Base-by-base conservation (phyloP, 176 grass and related monocot species). In the Pharus latifolius region DNA sequence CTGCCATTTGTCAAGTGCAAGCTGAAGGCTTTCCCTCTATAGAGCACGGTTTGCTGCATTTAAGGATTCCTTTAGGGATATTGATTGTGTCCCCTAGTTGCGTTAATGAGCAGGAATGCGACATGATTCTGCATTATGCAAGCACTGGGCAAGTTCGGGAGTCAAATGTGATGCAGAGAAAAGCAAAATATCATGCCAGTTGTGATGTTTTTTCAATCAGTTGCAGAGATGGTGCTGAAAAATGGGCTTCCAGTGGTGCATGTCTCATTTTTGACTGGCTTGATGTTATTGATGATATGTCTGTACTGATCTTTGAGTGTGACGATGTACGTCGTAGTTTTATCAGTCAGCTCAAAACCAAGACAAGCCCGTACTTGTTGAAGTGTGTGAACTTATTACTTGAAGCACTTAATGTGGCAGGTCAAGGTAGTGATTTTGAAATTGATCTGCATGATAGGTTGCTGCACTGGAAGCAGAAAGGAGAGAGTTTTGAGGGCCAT, bases 371-470 rank as follows among this genome's bases (percentile, higher is more conserved):
- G n/a, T 92, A 85, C 71, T 79, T 92, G 80, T 50, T 96, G 24
- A 77, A 72, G 26, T 90, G 89, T 82, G 71, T 92, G 16, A 47
- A 76, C 28, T 68, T 61, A 75, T 76, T 87, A 60, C 47, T 83
- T 54, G 54, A 80, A 22, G 8, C 26, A 24, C 41, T 78, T 40
- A 65, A 79, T 65, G 40, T 60, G 52, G 55, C 16, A 70, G 44
- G 43, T 47, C 54, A 53, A 69, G 71, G 65, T 76, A 54, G 37
- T 74, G 80, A 85, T 65, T 73, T 65, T 44, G 40, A 67, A 19
- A 16, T 61, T 18, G 93, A 97, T 66, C 77, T 92, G 65, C 79
- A 77, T 42, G 44, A 42, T 58, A 97, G 89, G 56, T 78, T 97
- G 65, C 44, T 83, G 19, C 73, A 25, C 33, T 97, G 80, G 93